These are phyloP conservation scores for Globisporangium irregulare DNA, from an alignment of 352 stramenopile species.

Conservation along the genomic window DNA sequence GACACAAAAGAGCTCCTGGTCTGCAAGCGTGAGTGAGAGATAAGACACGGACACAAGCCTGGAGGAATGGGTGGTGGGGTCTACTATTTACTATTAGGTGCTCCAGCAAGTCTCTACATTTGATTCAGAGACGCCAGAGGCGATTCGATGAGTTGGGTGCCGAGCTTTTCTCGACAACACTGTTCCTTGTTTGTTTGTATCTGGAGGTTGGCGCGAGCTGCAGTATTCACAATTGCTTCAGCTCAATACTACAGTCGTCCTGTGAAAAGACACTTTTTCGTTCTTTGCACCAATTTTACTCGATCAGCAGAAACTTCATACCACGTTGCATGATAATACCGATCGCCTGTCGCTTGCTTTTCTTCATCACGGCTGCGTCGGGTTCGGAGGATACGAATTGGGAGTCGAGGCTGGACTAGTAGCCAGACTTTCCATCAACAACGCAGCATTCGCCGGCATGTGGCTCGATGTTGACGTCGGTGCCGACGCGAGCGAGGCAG, in stretches of 20 bases:
- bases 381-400: constrained; percentile 12
- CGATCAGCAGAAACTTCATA: not conserved
- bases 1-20: not conserved
- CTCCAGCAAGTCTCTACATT: not conserved
- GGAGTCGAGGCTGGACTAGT: constrained; percentile 19
- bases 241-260: not conserved
- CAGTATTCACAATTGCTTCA: constrained; percentile 3
- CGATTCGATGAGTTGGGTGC: not conserved
- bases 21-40: not conserved
- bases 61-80: not conserved
- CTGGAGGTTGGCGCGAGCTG: not conserved
- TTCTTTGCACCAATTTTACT: not conserved
- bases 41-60: not conserved
- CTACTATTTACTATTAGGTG: constrained; percentile 1
- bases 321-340: not conserved
- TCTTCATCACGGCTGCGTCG: constrained; percentile 10
- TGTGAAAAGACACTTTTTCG: not conserved
- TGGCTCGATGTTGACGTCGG: constrained; percentile 12
- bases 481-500: constrained; percentile 26
- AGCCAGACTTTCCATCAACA: constrained; percentile 26
- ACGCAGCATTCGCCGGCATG: not conserved
- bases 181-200: not conserved
- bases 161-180: not conserved
- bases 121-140: not conserved
- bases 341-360: not conserved